These are phyloP conservation scores for Musa acuminata DNA, from an alignment of 176 grass and related monocot genomes.

Conservation along the genomic window DNA sequence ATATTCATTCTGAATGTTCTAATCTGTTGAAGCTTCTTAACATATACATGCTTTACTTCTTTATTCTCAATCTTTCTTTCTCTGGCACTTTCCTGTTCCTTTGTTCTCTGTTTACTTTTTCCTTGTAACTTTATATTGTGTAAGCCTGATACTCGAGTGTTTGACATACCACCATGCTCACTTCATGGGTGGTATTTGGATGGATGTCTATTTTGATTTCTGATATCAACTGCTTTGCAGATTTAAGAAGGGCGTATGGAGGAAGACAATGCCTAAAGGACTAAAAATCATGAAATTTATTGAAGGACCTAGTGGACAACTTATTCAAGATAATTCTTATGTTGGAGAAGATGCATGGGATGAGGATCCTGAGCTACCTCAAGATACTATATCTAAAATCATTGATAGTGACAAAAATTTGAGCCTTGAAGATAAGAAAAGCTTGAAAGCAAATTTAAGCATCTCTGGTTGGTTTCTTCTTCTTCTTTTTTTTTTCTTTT, in stretches of 20 bases:
- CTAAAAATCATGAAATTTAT: conserved; percentile 33
- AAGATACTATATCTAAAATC: conserved; percentile 9
- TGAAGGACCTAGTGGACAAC: conserved; percentile 20
- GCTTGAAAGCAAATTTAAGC: conserved; percentile 9
- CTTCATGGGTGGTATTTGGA: neutral
- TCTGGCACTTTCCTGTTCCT: no score
- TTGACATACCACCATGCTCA: neutral
- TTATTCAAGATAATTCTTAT: conserved; percentile 30
- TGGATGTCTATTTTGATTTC: neutral
- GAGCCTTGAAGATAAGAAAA: conserved; percentile 23
- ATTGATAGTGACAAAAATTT: conserved; percentile 22
- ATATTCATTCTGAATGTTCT: no score
- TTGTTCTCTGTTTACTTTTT: no score
- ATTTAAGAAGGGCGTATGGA: conserved; percentile 30
- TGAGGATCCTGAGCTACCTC: conserved; percentile 14
- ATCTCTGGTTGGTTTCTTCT: conserved; percentile 6
- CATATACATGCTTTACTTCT: no score
- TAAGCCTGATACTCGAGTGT: neutral
- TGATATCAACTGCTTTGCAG: neutral
- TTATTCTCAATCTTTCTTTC: no score
- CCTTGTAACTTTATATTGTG: no score
- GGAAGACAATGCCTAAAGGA: conserved; percentile 33
- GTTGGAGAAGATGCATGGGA: conserved; percentile 34
- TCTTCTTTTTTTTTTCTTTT: neutral
- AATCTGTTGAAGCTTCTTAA: no score